Base-by-base conservation (phyloP, 225 moss, liverwort and hornwort species). In the Anthoceros angustus region DNA sequence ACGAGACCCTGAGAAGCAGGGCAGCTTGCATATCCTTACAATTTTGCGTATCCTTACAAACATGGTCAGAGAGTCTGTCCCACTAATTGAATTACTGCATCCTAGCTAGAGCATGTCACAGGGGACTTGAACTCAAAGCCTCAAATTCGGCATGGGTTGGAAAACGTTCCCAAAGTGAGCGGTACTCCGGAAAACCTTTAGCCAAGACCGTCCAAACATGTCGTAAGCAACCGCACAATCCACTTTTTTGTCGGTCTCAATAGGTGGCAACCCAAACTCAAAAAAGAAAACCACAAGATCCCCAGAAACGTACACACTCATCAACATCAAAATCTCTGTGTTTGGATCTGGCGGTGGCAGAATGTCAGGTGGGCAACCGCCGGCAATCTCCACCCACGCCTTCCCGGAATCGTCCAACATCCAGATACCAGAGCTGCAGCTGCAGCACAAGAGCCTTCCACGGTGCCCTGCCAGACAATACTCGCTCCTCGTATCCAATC, bases 61-160 rank as follows among this genome's bases (percentile, higher is more conserved):
- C n/a, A n/a, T n/a, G n/a, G n/a, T n/a, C n/a, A n/a, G n/a, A n/a
- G n/a, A n/a, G n/a, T n/a, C n/a, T n/a, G n/a, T n/a, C n/a, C n/a
- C n/a, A n/a, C n/a, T n/a, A n/a, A n/a, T n/a, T n/a, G n/a, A n/a
- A n/a, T n/a, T n/a, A n/a, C n/a, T n/a, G n/a, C n/a, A n/a, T n/a
- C n/a, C n/a, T n/a, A n/a, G n/a, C n/a, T n/a, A n/a, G n/a, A n/a
- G n/a, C n/a, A n/a, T n/a, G n/a, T n/a, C n/a, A n/a, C n/a, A n/a
- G n/a, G n/a, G n/a, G n/a, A n/a, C n/a, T n/a, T n/a, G n/a, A n/a
- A 50, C 49, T 50, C 49, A 50, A 50, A 50, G 3, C 49, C 49
- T 14, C 49, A 50, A 50, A 16, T 50, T 50, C 14, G 49, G 49
- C 49, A 50, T 5, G 49, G 49, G 16, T 50, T 50, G 49, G 14